Evolutionary conservation across 768 basidiomycete genomes (phyloP), one percentile per base, ranked within the genome.

Genomic region (Mycena maculata): DNA sequence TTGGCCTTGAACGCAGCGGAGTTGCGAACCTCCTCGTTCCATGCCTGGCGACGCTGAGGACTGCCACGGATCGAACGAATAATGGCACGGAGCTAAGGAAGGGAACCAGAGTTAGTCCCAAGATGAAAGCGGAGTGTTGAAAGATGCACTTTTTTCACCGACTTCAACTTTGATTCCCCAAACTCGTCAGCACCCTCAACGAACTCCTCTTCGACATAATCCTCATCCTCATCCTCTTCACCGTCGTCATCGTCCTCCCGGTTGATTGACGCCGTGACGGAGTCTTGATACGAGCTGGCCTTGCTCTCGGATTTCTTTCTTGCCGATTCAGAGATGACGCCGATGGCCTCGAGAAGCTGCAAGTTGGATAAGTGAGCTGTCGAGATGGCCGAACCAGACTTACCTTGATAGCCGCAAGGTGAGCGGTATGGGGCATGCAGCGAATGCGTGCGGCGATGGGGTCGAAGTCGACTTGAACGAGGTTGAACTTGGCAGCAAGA

Each of bases 371-470:
- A 60, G 33, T 61, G 23, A 68, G 38, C 18, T 31, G 18, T 41
- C 25, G 56, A 39, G 10, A 10, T 22, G 42, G 23, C 11, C 8
- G 28, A 10, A 33, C 49, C 36, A 20, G 33, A n/a, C n/a, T n/a
- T 56, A 74, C 75, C 73, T 76, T 69, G 25, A 75, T 22, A 13
- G 74, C 76, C 6, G 76, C 70, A 5, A 76, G 68, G 55, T 76
- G 76, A 12, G 70, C 58, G 0, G 73, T 75, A 56, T 77, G 76
- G 16, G 76, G 76, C 70, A 77, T 72, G 64, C 74, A 77, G 3
- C 71, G 68, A 11, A 75, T 59, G 3, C 71, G 70, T 2, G 71
- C 68, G 25, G 68, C 50, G 15, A 30, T 60, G 0, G 71, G 63
- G 18, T 65, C 65, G 41, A 76, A 73, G 0, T 30, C 15, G 20